Percentiles rank a stretch among this genome's conserved stretches.
phyloP scores from a whole-genome alignment of 257 asterid genomes.

The Solanum sejunctum region DNA sequence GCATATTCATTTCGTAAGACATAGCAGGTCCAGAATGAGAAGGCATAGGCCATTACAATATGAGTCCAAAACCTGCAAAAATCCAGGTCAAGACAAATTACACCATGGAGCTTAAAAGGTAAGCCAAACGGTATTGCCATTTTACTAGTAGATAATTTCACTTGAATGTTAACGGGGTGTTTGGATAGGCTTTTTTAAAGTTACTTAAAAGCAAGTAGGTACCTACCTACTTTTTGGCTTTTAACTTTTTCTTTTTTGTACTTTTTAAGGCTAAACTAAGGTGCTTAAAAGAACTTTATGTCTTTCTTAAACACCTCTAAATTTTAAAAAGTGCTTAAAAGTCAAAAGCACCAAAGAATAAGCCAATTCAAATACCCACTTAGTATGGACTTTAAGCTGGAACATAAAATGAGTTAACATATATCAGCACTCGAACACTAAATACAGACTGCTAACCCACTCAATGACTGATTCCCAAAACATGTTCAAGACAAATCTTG shows the following conservation, averaged over 20 bases:
- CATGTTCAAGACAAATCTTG: not conserved
- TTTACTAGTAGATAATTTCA: not conserved
- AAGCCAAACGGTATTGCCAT: not conserved
- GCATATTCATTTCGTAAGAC: conserved; percentile 55
- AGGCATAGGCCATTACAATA: conserved; percentile 77
- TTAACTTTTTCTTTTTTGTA: no score
- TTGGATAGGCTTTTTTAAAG: no score
- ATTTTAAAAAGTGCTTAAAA: no score
- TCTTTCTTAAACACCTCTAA: no score
- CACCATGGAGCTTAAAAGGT: not conserved
- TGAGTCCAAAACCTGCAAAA: conserved; percentile 90
- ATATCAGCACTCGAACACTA: not conserved
- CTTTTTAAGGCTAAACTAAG: no score
- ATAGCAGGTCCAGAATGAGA: conserved; percentile 92
- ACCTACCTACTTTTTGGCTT: no score
- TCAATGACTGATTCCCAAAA: not conserved
- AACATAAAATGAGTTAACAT: not conserved
- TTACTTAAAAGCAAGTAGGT: no score
- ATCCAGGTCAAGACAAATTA: not conserved
- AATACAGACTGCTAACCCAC: not conserved
- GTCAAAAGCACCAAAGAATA: no score
- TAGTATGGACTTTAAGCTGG: not conserved
- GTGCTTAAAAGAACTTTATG: no score
- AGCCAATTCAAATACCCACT: no score
- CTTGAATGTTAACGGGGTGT: not conserved